phyloP scores from a whole-genome alignment of 164 flowering plant species.

The Taxillus chinensis region DNA sequence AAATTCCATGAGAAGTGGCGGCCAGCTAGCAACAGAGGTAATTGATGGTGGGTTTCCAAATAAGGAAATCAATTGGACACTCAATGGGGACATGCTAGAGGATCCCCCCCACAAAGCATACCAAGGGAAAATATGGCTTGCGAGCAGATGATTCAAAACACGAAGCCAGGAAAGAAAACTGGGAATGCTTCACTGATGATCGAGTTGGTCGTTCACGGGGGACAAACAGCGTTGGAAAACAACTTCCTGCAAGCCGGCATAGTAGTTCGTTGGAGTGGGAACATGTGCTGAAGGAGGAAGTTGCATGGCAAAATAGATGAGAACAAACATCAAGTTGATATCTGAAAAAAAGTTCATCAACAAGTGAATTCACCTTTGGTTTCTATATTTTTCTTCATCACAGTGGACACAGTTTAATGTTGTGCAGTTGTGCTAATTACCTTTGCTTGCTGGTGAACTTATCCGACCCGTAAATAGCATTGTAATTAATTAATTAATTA shows the following conservation, averaged over 20 bases:
- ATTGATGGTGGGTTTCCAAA: slow-evolving; percentile 13
- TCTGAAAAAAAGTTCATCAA: background rate
- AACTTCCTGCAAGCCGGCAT: slow-evolving; percentile 16
- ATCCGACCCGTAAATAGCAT: too few species aligned
- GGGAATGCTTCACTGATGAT: slow-evolving; percentile 6
- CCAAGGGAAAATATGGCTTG: slow-evolving; percentile 3
- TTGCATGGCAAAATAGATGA: slow-evolving; percentile 18
- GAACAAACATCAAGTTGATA: background rate
- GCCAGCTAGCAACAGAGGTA: slow-evolving; percentile 6
- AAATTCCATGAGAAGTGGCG: slow-evolving; percentile 10
- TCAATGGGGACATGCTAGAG: slow-evolving; percentile 5
- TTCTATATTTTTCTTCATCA: background rate
- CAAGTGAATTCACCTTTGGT: background rate
- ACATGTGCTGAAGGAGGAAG: slow-evolving; percentile 50
- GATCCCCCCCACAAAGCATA: background rate
- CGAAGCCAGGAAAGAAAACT: too few species aligned
- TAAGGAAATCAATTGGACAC: slow-evolving; percentile 10
- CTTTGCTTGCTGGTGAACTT: too few species aligned
- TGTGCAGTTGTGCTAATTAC: too few species aligned
- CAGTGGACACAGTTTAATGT: too few species aligned
- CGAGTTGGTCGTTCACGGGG: slow-evolving; percentile 5
- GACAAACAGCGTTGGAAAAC: slow-evolving; percentile 9
- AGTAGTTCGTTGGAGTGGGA: slow-evolving; percentile 65
- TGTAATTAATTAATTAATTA: too few species aligned
- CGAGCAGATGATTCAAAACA: too few species aligned